Base-by-base conservation (phyloP, 1,284 basidiomycete genomes). In the Boletus semigastroideus region DNA sequence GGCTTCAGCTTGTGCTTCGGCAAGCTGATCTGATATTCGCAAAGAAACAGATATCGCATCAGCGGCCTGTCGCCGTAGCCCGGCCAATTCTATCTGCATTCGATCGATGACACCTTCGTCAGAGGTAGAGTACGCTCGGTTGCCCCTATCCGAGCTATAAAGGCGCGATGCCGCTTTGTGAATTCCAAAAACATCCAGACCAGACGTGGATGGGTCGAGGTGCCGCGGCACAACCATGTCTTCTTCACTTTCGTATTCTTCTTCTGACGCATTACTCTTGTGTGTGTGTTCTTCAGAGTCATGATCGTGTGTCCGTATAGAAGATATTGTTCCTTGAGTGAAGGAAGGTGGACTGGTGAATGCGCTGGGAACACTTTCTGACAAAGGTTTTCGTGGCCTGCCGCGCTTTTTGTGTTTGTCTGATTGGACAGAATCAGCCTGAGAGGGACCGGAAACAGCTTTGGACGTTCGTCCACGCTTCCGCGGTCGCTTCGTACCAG, bases 401-500 rank as follows among this genome's bases (percentile, higher is more conserved):
- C 78, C 79, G n/a, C 76, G 74, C 52, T 74, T 76, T 60, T 71
- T 78, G 31, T 63, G 64, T 4, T 42, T 66, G 39, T 39, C 61
- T 55, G 42, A 43, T 45, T 39, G 66, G 22, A 17, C 54, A 54
- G 45, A 47, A 47, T 55, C 53, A 25, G 38, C 48, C 33, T 64
- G 52, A 17, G 62, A 58, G 34, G 61, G 59, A 41, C 68, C 69
- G 11, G 62, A 61, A n/a, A 56, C 59, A 30, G 73, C 74, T 54
- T 80, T 80, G 54, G 78, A 80, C 7, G 79, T 71, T 33, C 84
- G 76, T n/a, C 87, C 87, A 52, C 87, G 79, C 67, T 90, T 90
- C 19, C 88, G 80, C 31, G 88, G 87, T 51, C 88, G 80, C 68
- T 90, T 90, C 4, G 88, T 90, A 20, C 87, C 88, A 4, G 87